Percentiles rank a stretch among this genome's conserved stretches.
Conservation (phyloP, 768 basidiomycete genomes). For the Phanerochaete sordida region DNA sequence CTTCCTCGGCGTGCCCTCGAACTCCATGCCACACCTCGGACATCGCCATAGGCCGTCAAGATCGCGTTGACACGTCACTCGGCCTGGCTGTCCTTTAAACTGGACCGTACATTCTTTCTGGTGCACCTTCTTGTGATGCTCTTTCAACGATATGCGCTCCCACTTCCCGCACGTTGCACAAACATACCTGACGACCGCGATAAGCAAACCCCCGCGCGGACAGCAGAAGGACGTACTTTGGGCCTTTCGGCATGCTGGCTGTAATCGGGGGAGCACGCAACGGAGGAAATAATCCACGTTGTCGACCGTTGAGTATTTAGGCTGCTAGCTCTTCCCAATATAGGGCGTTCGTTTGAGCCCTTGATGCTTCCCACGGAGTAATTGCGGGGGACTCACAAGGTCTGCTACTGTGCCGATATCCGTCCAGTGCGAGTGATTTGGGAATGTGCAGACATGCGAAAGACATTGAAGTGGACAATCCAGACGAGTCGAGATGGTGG, state of each 20-base stretch:
- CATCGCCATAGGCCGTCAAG: not conserved
- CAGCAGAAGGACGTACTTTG: not conserved
- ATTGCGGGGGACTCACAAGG: not conserved
- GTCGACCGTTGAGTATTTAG: not conserved
- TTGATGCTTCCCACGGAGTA: not conserved
- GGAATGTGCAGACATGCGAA: not conserved
- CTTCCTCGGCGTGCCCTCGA: not conserved
- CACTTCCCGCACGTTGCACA: not conserved
- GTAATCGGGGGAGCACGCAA: not conserved
- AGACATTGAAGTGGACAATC: not conserved
- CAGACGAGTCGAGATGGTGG: not conserved
- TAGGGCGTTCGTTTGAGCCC: not conserved
- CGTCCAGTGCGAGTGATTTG: not conserved
- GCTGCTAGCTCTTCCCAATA: not conserved
- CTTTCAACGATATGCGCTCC: not conserved
- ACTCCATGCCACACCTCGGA: not conserved
- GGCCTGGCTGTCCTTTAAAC: not conserved
- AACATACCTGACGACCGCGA: not conserved
- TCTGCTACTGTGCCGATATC: not conserved
- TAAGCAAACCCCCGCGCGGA: not conserved
- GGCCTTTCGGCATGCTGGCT: not conserved
- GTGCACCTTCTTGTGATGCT: not conserved
- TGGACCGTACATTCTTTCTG: not conserved
- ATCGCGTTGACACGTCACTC: not conserved
- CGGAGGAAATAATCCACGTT: not conserved